Evolutionary conservation across 805 yeast genomes (phyloP), one percentile per base, ranked within the genome.

Genomic region (Hanseniaspora lachancei): DNA sequence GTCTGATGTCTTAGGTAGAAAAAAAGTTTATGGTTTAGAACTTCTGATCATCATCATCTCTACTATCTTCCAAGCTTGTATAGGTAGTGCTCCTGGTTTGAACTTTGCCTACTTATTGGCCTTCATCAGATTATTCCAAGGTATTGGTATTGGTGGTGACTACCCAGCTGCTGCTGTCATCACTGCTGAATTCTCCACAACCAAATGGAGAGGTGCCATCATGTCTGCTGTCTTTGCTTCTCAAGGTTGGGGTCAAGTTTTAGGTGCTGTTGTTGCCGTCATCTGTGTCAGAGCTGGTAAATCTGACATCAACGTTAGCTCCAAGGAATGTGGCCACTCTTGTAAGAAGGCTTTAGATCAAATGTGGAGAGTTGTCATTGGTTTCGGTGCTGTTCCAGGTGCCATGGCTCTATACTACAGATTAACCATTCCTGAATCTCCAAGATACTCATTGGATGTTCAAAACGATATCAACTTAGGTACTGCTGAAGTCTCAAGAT

Each of bases 121-220:
- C 12, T 81, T 84, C 65, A 82, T 81, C 73, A 84, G 96, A 80
- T 82, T 88, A 61, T 66, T 88, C 60, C 84, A 82, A 87, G 96
- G 96, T 77, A 83, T 89, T 64, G 96, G 96, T 80, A 89, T 88
- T 63, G 96, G 96, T 75, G 96, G 96, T 77, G 96, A 88, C 74
- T 88, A 88, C 70, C 96, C 96, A 62, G 77, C 89, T 65, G 86
- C 95, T 18, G 86, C 95, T n/a, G 84, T 88, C 69, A 88, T 88
- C 61, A 84, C 95, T 10, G 83, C 96, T 57, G 96, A 88, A 75
- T 88, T 88, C 66, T 78, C 96, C 29, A 86, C 96, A 58, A 88
- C 96, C 62, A 87, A 85, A 71, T 88, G 95, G 95, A 86, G 96
- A 81, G 96, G 96, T 78, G 95, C 96, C 61, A 87, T 87, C 64